Evolutionary conservation across 345 rosid genomes (phyloP).

Genomic region (Arabidopsis suecica): DNA sequence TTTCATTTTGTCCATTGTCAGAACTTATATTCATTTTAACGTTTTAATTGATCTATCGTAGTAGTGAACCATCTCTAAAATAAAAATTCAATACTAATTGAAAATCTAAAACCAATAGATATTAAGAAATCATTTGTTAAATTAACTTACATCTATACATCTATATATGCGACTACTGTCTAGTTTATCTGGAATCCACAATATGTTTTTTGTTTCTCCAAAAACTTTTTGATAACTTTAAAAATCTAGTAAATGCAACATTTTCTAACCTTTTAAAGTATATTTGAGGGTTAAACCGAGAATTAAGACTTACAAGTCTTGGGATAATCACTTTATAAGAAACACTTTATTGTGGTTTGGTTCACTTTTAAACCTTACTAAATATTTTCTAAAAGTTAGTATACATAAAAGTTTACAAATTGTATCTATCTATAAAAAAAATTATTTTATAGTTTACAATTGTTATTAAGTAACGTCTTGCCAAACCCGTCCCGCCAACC

Average conservation of each 20-base stretch:
- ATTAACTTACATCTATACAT: neutral
- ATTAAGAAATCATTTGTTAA: neutral
- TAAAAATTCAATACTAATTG: neutral
- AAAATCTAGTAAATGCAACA: neutral
- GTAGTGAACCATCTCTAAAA: neutral
- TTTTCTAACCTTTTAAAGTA: neutral
- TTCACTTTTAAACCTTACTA: neutral
- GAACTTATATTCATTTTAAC: neutral
- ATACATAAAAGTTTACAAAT: no score
- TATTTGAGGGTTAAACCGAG: neutral
- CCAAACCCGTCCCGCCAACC: no score
- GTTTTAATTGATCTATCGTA: neutral
- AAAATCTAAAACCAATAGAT: neutral
- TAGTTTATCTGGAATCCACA: neutral
- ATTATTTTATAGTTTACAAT: no score
- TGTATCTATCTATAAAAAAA: no score
- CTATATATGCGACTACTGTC: neutral
- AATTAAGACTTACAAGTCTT: neutral
- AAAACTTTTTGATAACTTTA: neutral
- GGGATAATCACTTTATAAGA: conserved; percentile 1
- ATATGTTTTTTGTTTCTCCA: conserved; percentile 21
- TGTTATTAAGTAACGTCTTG: no score
- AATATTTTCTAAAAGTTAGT: no score
- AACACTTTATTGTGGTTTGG: neutral
- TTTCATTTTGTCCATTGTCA: neutral